A percentile compares a stretch with the other conserved stretches of the same genome.
These are phyloP conservation scores for Fusarium decemcellulare DNA, from an alignment of 2,329 filamentous ascomycete species.

Conservation along the genomic window DNA sequence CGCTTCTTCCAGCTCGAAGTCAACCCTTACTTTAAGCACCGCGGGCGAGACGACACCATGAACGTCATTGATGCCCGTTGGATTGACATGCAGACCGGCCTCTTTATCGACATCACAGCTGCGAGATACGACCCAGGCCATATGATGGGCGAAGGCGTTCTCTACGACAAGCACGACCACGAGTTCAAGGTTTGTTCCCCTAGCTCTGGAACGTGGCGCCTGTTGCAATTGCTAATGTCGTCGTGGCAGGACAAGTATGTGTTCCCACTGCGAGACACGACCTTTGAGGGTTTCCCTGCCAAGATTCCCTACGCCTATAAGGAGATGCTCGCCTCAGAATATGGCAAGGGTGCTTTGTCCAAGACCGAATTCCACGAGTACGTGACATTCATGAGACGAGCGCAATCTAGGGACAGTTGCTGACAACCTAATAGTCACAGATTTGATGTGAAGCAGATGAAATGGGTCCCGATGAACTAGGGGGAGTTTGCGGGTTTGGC, in stretches of 20 bases:
- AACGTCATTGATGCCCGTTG: constrained; percentile 65
- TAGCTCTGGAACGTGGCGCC: neutral
- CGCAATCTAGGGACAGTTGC: neutral
- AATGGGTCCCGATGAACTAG: constrained; percentile 47
- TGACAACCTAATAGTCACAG: constrained; percentile 53
- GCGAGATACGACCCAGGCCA: constrained; percentile 64
- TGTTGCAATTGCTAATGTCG: neutral
- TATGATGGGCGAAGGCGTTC: constrained; percentile 58
- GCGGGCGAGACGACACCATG: constrained; percentile 54
- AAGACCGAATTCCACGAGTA: constrained; percentile 68
- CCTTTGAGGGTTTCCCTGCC: constrained; percentile 76
- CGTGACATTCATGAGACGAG: constrained; percentile 34
- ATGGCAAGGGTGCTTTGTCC: constrained; percentile 65
- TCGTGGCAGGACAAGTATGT: constrained; percentile 66
- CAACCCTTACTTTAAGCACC: constrained; percentile 59
- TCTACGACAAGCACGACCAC: constrained; percentile 67
- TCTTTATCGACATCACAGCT: constrained; percentile 67
- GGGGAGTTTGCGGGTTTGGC: too few relatives aligned
- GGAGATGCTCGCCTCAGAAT: constrained; percentile 71
- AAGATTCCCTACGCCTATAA: constrained; percentile 76
- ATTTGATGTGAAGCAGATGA: constrained; percentile 56
- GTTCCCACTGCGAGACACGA: constrained; percentile 77
- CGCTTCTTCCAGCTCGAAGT: constrained; percentile 65
- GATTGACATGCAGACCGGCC: constrained; percentile 62
- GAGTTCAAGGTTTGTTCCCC: constrained; percentile 59